Base-by-base conservation (phyloP, 176 grass and related monocot species). In the Paspalum notatum region DNA sequence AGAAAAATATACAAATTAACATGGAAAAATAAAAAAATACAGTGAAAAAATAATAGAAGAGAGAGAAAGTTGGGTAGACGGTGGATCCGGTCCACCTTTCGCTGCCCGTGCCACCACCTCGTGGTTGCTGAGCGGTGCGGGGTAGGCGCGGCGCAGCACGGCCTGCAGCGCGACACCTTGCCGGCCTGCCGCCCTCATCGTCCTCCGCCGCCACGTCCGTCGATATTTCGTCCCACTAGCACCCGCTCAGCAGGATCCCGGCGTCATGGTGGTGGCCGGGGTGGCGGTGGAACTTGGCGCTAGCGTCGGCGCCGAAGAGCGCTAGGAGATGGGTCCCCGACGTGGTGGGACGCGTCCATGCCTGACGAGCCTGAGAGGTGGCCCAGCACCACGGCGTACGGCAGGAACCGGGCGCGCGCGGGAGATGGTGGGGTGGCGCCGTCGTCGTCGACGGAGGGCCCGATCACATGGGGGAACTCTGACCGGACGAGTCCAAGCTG, bases 381-480 rank as follows among this genome's bases (percentile, higher is more conserved):
- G 21, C 9, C 55, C 9, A 58, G 8, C n/a, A 58, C 55, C 3
- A 9, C 4, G 57, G 3, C 57, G 4, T 60, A 60, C 22, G n/a
- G 55, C 3, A 58, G n/a, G 55, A 58, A 58, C 9, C 21, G 55
- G 21, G 4, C n/a, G 55, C n/a, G n/a, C 8, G 55, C 0, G 21
- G n/a, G 10, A 18, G 57, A 21, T 40, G 47, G 3, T 6, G 40
- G 47, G 12, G 47, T 14, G 40, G 40, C 40, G 40, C 40, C 40
- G 40, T 3, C 40, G 9, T n/a, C n/a, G n/a, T n/a, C n/a, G n/a
- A n/a, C n/a, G n/a, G n/a, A n/a, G n/a, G n/a, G n/a, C n/a, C n/a
- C n/a, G 38, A 97, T 44, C 85, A 81, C 94, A 71, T 97, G 95
- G 8, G 95, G 95, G 82, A 97, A 94, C 66, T 92, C 91, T 41